These are phyloP conservation scores for Starmera quercuum DNA, from an alignment of 805 yeast genomes.

Conservation along the genomic window DNA sequence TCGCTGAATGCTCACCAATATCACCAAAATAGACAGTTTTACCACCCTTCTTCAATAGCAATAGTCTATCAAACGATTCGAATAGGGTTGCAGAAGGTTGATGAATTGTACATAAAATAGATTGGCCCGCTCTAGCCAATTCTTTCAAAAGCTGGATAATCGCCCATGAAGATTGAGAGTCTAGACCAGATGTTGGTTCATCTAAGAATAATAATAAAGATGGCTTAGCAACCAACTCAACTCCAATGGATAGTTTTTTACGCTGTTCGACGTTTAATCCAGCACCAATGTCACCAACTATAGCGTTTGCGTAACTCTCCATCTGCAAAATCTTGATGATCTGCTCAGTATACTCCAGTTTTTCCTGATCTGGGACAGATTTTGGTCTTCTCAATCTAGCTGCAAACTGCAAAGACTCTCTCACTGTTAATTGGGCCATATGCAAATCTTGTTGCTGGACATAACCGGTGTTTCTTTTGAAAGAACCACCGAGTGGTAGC, in stretches of 20 bases:
- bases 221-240: conserved; percentile 51
- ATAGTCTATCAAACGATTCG: conserved; percentile 51
- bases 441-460: conserved; percentile 58
- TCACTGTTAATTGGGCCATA: conserved; percentile 40
- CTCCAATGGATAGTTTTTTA: conserved; percentile 47
- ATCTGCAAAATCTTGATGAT: conserved; percentile 43
- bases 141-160: conserved; percentile 42
- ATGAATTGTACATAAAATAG: conserved; percentile 58
- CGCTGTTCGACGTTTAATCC: conserved; percentile 50
- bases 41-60: conserved; percentile 64
- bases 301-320: conserved; percentile 45
- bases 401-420: conserved; percentile 45
- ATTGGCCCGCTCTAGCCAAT: conserved; percentile 45
- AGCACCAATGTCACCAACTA: conserved; percentile 35
- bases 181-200: conserved; percentile 57
- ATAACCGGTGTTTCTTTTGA: conserved; percentile 48
- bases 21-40: conserved; percentile 69
- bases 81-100: conserved; percentile 59
- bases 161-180: conserved; percentile 54
- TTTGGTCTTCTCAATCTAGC: conserved; percentile 41
- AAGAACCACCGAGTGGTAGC: conserved; percentile 37
- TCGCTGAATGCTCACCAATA: conserved; percentile 49
- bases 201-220: conserved; percentile 44
- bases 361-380: conserved; percentile 32
- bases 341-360: conserved; percentile 43